Base-by-base conservation (phyloP, 352 stramenopile species). In the Pythium pyrilobum region DNA sequence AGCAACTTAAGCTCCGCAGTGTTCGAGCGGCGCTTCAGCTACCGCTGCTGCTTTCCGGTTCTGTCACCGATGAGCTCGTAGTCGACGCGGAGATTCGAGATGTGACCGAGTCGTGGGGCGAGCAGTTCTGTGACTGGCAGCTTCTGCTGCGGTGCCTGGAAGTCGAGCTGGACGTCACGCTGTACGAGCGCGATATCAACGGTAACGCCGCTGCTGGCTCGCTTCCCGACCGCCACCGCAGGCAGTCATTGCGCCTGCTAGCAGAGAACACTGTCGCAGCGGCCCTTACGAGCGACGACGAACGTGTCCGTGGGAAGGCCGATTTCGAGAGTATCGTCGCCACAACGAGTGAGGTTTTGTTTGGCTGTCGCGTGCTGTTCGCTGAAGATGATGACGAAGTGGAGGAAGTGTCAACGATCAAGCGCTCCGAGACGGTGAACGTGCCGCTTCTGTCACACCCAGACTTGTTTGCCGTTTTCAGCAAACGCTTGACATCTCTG, bases 311-410 rank as follows among this genome's bases (percentile, higher is more conserved):
- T 4, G 29, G 21, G 21, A 29, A 16, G 10, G 68, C 69, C 8
- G 62, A 71, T 34, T 77, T 89, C 11, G 72, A 86, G 27, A 69
- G 71, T 12, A 58, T 74, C 2, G 69, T 81, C 44, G 59, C 61
- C 24, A 65, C 67, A 27, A 63, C 83, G 0, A 83, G 81, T 56
- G 68, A 74, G 13, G 62, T 86, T 12, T 62, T 90, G n/a, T 91
- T 91, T 55, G 80, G 80, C 0, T 73, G 81, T 27, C 74, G 79
- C 34, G 80, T 91, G 10, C 53, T 91, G 4, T 89, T 89, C 52
- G 73, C 82, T 36, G 71, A 88, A 58, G 76, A 86, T 21, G 71
- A 84, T 29, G 60, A 74, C 2, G 50, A 58, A 39, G 18, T 56
- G 10, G 39, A 23, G 2, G 34, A 44, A 28, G 4, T 13, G 21